Evolutionary conservation across 2,329 filamentous ascomycete genomes (phyloP).

Genomic region (Fusarium sp.): DNA sequence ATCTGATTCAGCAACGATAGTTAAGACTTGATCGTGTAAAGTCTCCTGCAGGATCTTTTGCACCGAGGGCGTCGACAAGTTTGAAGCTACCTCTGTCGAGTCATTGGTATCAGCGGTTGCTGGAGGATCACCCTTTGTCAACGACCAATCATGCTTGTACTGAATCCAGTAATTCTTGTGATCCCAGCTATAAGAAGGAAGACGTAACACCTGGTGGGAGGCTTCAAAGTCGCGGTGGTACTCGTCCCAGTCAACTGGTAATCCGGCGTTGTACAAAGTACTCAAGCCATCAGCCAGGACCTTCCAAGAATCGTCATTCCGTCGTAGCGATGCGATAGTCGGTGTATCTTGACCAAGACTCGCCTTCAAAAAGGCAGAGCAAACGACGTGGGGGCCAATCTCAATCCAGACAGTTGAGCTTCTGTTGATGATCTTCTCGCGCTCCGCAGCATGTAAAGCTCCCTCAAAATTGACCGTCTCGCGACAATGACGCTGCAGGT

Average conservation of each 20-base stretch:
- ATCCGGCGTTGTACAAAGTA: constrained; percentile 70
- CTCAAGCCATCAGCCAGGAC: constrained; percentile 70
- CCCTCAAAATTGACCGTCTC: constrained; percentile 75
- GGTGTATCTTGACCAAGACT: constrained; percentile 65
- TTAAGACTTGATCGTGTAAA: neutral
- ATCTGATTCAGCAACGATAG: constrained; percentile 1
- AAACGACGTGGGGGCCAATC: constrained; percentile 76
- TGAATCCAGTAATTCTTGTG: constrained; percentile 78
- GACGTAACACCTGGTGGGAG: constrained; percentile 64
- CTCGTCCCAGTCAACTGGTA: constrained; percentile 76
- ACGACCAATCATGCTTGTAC: constrained; percentile 76
- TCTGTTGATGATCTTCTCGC: constrained; percentile 64
- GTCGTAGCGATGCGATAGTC: constrained; percentile 71
- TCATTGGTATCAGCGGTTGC: neutral
- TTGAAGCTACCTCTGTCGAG: neutral
- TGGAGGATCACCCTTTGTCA: constrained; percentile 70
- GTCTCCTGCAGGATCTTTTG: constrained; percentile 39
- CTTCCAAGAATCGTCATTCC: constrained; percentile 74
- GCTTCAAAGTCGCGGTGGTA: constrained; percentile 67
- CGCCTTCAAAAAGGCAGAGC: constrained; percentile 72
- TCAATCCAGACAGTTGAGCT: constrained; percentile 74
- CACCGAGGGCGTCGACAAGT: constrained; percentile 36
- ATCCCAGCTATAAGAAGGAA: constrained; percentile 80
- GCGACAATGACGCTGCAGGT: constrained; percentile 71
- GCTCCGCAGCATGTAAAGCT: constrained; percentile 66